Base-by-base conservation (phyloP, 1,284 basidiomycete genomes). In the Rhizopogon hawkerae region DNA sequence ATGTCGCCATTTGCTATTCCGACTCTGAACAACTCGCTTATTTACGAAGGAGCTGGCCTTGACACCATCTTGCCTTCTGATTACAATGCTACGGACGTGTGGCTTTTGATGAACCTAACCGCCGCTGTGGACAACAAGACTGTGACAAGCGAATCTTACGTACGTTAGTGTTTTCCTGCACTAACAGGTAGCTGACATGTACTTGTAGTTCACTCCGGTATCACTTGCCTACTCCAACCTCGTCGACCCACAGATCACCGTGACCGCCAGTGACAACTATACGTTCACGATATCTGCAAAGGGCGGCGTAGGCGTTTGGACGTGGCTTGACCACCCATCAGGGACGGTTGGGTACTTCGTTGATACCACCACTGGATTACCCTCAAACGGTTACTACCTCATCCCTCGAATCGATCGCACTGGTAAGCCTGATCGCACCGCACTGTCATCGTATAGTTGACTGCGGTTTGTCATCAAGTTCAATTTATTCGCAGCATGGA, bases 321-420 rank as follows among this genome's bases (percentile, higher is more conserved):
- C 79, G 2, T 82, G 76, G 76, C 59, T 83, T 3, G 77, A 81
- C 49, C 78, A 81, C 59, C 77, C 77, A 0, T 62, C 67, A 0
- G 74, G 74, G 11, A 78, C 75, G 0, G 62, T 80, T 2, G 80
- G 79, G 1, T 68, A 73, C 44, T 82, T 81, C 58, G 63, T 74
- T 29, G 77, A 79, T 50, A 57, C 54, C 24, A 50, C 51, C 8
- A 76, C 72, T 0, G 67, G 67, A 0, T 34, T 63, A 10, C 73
- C 74, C 0, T 63, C 65, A 7, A 79, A 80, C 54, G 78, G 75
- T 3, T 79, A 78, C 57, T 78, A 74, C 56, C 69, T 79, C 6
- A 58, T 79, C 31, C 77, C 77, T 5, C 75, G 76, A 0, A 67
- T 70, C 21, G 71, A 75, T 45, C 70, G 74, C 9, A 78, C 71